Evolutionary conservation across 805 yeast species (phyloP).

Genomic region (Kodamaea laetipori): DNA sequence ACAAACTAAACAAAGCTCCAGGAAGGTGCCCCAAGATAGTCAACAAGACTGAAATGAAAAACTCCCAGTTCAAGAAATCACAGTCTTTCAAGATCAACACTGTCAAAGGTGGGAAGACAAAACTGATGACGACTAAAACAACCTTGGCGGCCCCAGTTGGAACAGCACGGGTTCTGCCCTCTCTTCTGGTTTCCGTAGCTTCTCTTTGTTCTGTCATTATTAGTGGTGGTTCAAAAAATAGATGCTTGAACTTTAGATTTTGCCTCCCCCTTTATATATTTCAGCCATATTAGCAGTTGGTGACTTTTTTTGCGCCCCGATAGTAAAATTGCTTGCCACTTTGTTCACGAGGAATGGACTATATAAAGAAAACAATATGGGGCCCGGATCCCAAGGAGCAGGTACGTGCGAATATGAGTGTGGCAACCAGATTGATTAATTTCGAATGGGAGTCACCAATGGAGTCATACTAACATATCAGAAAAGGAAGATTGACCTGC

Average conservation of each 20-base stretch:
- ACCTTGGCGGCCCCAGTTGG: slow-evolving; percentile 12
- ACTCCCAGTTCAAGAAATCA: slow-evolving; percentile 36
- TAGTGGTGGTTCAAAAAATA: background rate
- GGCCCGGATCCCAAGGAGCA: slow-evolving; percentile 97
- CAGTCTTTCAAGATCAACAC: slow-evolving; percentile 32
- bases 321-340: slow-evolving; percentile 1
- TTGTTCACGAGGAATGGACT: slow-evolving; percentile 59
- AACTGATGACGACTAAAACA: slow-evolving; percentile 27
- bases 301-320: slow-evolving; percentile 7
- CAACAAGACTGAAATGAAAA: slow-evolving; percentile 32
- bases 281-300: background rate
- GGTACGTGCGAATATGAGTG: slow-evolving; percentile 43
- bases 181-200: slow-evolving; percentile 2
- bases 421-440: background rate
- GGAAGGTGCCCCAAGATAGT: slow-evolving; percentile 37
- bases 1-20: slow-evolving; percentile 35
- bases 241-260: background rate
- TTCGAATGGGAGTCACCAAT: no score
- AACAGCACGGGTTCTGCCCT: slow-evolving; percentile 2
- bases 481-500: slow-evolving; percentile 74
- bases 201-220: background rate
- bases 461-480: slow-evolving; percentile 18
- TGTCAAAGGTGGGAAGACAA: slow-evolving; percentile 43
- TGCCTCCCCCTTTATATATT: slow-evolving; percentile 1
- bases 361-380: slow-evolving; percentile 82